These are phyloP conservation scores for Diplogelasinospora grovesii DNA, from an alignment of 495 filamentous ascomycete species.

Conservation along the genomic window DNA sequence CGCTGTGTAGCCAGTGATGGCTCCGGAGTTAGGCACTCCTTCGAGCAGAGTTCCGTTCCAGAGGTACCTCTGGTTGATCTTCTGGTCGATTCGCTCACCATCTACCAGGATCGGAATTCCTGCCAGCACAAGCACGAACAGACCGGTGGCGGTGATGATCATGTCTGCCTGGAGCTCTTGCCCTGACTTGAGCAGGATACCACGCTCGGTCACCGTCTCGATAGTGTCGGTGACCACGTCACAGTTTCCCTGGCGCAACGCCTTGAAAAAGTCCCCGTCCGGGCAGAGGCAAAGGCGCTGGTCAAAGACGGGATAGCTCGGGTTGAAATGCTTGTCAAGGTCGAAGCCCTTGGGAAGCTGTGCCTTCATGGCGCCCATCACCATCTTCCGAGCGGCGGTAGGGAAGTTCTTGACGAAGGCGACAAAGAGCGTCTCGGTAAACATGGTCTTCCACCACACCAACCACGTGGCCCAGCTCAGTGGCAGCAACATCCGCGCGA, in stretches of 20 bases:
- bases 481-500: constrained; percentile 31
- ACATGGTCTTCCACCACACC: constrained; percentile 30
- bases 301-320: constrained; percentile 64
- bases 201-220: constrained; percentile 51
- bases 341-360: constrained; percentile 51
- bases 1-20: constrained; percentile 42
- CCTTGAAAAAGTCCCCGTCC: constrained; percentile 64
- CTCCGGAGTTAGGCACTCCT: constrained; percentile 30
- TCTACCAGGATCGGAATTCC: constrained; percentile 48
- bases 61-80: constrained; percentile 48
- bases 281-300: constrained; percentile 69
- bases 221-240: constrained; percentile 64
- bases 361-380: constrained; percentile 33
- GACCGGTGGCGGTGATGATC: constrained; percentile 69
- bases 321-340: constrained; percentile 62
- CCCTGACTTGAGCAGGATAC: constrained; percentile 53
- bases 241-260: constrained; percentile 50
- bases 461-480: constrained; percentile 28
- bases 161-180: constrained; percentile 57
- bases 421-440: constrained; percentile 25
- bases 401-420: constrained; percentile 42
- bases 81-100: constrained; percentile 42
- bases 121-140: constrained; percentile 51
- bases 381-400: constrained; percentile 34
- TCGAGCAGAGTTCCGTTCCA: constrained; percentile 44